A percentile compares a stretch with the other conserved stretches of the same genome.
phyloP scores from a whole-genome alignment of 148 eudicot genomes.

The Heliamphora exappendiculata region DNA sequence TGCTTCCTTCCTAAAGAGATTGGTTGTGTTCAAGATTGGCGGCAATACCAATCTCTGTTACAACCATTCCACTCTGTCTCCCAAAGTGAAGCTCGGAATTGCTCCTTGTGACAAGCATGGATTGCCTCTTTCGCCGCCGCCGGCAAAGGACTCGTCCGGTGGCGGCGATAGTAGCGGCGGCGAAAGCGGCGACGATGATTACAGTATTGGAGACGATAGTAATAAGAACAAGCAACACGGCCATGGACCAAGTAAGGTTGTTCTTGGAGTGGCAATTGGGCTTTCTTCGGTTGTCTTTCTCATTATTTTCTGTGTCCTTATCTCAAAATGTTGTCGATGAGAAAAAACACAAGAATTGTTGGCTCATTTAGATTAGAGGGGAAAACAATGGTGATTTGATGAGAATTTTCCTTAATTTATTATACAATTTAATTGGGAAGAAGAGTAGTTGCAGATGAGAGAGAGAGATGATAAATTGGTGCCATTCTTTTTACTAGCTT shows the following conservation, averaged over 20 bases:
- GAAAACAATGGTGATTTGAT: conserved; percentile 2
- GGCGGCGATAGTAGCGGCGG: conserved; percentile 5
- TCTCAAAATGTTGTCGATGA: conserved; percentile 67
- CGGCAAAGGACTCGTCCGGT: conserved; percentile 25
- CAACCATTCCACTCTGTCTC: conserved; percentile 41
- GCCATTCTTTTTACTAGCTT: not conserved
- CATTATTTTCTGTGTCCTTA: conserved; percentile 57
- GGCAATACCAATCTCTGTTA: conserved; percentile 69
- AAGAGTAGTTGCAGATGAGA: not conserved
- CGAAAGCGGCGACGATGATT: conserved; percentile 24
- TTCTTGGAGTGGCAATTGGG: conserved; percentile 83
- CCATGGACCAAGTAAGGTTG: conserved; percentile 79
- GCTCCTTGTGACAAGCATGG: conserved; percentile 80
- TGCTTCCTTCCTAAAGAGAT: conserved; percentile 48
- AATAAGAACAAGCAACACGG: conserved; percentile 22
- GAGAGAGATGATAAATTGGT: not conserved
- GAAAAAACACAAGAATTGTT: not conserved
- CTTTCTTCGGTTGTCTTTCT: conserved; percentile 76
- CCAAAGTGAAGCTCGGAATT: conserved; percentile 73
- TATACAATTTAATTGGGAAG: not conserved
- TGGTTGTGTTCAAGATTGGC: conserved; percentile 58
- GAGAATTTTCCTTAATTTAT: conserved; percentile 10
- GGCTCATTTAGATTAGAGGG: conserved; percentile 5
- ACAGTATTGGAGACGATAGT: conserved; percentile 29
- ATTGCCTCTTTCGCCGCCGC: conserved; percentile 58